Evolutionary conservation across 192 early-diverging fungal species (phyloP).

Genomic region (Coemansia aciculifera): DNA sequence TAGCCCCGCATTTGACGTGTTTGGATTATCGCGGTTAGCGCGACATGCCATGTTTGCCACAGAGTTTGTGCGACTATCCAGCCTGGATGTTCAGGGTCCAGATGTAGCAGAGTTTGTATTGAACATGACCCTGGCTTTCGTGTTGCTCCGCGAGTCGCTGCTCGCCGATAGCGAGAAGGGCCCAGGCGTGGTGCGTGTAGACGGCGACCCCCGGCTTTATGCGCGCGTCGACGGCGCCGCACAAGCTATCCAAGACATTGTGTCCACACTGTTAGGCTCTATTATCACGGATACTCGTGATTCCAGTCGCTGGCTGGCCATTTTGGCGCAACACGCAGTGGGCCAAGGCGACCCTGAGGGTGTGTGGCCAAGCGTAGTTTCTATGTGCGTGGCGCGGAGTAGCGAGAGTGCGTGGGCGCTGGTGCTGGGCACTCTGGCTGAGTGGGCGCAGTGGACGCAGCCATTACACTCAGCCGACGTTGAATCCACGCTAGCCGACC

Average conservation of each 20-base stretch:
- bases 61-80: conserved; percentile 25
- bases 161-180: not conserved
- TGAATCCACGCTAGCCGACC: conserved; percentile 23
- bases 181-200: conserved; percentile 15
- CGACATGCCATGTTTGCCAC: conserved; percentile 40
- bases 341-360: not conserved
- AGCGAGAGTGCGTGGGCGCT: conserved; percentile 22
- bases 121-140: conserved; percentile 38
- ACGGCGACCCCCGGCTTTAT: conserved; percentile 8
- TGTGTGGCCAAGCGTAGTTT: conserved; percentile 19
- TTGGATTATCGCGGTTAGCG: conserved; percentile 33
- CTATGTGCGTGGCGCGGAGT: not conserved
- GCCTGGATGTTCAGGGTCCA: not conserved
- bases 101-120: conserved; percentile 12
- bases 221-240: conserved; percentile 20
- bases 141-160: conserved; percentile 39
- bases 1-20: conserved; percentile 12
- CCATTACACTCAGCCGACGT: conserved; percentile 17
- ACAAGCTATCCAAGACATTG: conserved; percentile 21
- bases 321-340: not conserved
- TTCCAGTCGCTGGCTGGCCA: conserved; percentile 29
- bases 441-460: conserved; percentile 42
- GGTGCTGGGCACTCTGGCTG: conserved; percentile 27
- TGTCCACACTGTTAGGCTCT: conserved; percentile 21
- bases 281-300: conserved; percentile 10